phyloP scores from a whole-genome alignment of 106 monocot genomes.

The Dendrobium chrysotoxum region DNA sequence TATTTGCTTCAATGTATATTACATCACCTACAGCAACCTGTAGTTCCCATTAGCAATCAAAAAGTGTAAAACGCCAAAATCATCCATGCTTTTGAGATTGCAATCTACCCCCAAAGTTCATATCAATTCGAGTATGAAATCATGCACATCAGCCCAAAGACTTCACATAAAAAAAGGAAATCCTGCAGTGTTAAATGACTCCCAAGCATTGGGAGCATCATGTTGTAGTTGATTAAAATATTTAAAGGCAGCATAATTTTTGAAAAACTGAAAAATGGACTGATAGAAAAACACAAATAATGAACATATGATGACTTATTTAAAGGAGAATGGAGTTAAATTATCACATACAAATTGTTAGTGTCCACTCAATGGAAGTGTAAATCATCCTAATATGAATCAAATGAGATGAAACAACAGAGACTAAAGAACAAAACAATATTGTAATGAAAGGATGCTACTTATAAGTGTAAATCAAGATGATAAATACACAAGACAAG shows the following conservation, averaged over 20 bases:
- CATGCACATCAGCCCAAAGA: background rate
- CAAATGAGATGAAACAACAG: background rate
- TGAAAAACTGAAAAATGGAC: background rate
- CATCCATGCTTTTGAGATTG: background rate
- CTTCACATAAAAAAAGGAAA: background rate
- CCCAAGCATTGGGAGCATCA: background rate
- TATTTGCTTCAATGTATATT: slow-evolving; percentile 98
- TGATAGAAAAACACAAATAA: background rate
- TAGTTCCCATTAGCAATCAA: slow-evolving; percentile 7
- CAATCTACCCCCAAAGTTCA: background rate
- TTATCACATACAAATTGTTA: too few species aligned
- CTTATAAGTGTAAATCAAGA: background rate
- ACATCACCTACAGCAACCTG: slow-evolving; percentile 98
- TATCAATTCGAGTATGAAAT: background rate
- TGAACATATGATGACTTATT: background rate
- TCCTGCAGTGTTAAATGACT: background rate
- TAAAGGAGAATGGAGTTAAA: too few species aligned
- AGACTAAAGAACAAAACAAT: background rate
- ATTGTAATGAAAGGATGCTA: background rate
- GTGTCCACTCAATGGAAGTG: background rate
- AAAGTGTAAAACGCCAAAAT: background rate
- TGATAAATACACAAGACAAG: background rate
- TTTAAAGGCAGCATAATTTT: background rate
- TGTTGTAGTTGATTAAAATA: background rate
- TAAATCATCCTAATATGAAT: background rate